These are phyloP conservation scores for Psilocybe mexicana DNA, from an alignment of 1,284 basidiomycete genomes.

Conservation along the genomic window DNA sequence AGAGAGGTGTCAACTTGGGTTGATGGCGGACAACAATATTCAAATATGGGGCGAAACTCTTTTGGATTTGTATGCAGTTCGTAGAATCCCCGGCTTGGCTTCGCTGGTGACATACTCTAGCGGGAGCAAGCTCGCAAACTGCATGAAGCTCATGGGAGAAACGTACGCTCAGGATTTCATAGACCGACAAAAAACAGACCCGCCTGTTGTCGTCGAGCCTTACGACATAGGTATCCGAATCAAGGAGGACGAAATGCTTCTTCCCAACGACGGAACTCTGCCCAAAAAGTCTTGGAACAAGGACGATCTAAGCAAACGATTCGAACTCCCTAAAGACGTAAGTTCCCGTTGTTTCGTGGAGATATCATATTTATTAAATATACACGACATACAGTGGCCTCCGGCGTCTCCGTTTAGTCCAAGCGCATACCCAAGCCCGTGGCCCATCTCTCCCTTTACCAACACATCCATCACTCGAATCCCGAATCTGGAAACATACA, in stretches of 20 bases:
- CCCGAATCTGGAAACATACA: constrained; percentile 30
- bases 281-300: neutral
- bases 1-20: constrained; percentile 26
- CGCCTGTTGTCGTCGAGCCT: constrained; percentile 32
- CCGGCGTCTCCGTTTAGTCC: constrained; percentile 25
- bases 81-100: constrained; percentile 23
- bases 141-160: constrained; percentile 37
- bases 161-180: constrained; percentile 35
- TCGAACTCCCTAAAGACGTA: constrained; percentile 10
- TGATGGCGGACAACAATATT: constrained; percentile 33
- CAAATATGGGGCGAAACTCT: constrained; percentile 45
- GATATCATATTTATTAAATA: neutral
- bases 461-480: neutral
- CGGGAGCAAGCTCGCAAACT: constrained; percentile 38
- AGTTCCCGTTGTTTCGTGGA: neutral
- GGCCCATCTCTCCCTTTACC: constrained; percentile 34
- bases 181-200: constrained; percentile 36
- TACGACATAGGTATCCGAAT: constrained; percentile 32
- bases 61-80: constrained; percentile 42
- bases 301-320: neutral
- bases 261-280: constrained; percentile 1
- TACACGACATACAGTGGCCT: constrained; percentile 13
- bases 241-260: constrained; percentile 19
- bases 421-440: constrained; percentile 34
- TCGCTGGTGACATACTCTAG: constrained; percentile 27